Base-by-base conservation (phyloP, 2,329 filamentous ascomycete genomes). In the Xylariaceae sp. region DNA sequence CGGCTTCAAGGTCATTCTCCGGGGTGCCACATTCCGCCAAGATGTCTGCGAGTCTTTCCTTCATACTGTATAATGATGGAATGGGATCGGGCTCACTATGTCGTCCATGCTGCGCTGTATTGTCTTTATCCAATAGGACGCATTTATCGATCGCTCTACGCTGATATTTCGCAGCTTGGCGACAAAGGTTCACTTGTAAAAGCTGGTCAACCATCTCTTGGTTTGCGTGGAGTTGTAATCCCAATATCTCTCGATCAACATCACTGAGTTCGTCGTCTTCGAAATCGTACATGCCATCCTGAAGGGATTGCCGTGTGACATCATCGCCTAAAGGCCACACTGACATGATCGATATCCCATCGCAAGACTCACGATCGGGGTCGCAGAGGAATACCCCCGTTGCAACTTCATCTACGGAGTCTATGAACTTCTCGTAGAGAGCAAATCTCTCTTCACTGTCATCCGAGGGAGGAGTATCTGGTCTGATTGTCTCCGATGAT, bases 41-140 rank as follows among this genome's bases (percentile, higher is more conserved):
- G 16, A 62, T 62, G 27, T 59, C 57, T 3, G 58, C 60, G 10
- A 60, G 50, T 7, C 40, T 54, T 42, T 64, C 61, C 20, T 49
- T 50, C 60, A 62, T 63, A 14, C 44, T 37, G 10, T 43, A 44
- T 19, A 56, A 45, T 12, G 54, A 41, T n/a, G 11, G 7, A 23
- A 25, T 22, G 8, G 36, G 10, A 17, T 22, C 38, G 10, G 19
- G 14, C 43, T 37, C 16, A 10, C 42, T 38, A n/a, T 49, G 40
- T 2, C 55, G 17, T 36, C 40, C 29, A 11, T 22, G 22, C n/a
- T 22, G 29, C 16, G 16, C 39, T n/a, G 48, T 39, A 6, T 33
- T 35, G 7, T 29, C 32, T 17, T 17, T 44, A 37, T 12, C 50
- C 2, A 62, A 38, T 29, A 54, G 50, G 22, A 54, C 46, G 20